Evolutionary conservation across 768 basidiomycete species (phyloP).

Genomic region (Kwoniella sp.): DNA sequence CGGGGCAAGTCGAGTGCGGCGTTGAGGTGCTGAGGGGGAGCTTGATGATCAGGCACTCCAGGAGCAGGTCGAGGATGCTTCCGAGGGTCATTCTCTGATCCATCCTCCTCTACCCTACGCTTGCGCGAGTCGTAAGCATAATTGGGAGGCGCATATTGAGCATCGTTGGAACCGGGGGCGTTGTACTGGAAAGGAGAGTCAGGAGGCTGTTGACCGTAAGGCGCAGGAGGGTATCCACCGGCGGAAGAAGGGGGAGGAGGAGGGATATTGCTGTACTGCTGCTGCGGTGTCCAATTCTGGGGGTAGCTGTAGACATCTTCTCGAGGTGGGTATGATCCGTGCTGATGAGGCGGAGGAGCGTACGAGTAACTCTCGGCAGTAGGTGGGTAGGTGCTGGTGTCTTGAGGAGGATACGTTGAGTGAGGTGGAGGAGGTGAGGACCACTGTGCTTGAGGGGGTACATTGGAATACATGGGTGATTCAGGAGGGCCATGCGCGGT

Average conservation of each 20-base stretch:
- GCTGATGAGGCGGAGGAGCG: slow-evolving; percentile 21
- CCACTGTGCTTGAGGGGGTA: slow-evolving; percentile 35
- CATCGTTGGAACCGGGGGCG: slow-evolving; percentile 23
- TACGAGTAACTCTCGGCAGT: slow-evolving; percentile 33
- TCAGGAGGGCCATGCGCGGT: slow-evolving; percentile 49
- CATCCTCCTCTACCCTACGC: slow-evolving; percentile 33
- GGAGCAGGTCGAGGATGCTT: slow-evolving; percentile 24
- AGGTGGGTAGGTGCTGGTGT: slow-evolving; percentile 31
- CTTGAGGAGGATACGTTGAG: slow-evolving; percentile 31
- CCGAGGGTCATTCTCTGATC: slow-evolving; percentile 17
- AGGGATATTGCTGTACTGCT: slow-evolving; percentile 15
- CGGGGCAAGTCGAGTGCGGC: slow-evolving; percentile 18
- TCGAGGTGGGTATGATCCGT: slow-evolving; percentile 22
- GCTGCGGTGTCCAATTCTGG: slow-evolving; percentile 25
- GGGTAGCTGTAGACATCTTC: slow-evolving; percentile 31
- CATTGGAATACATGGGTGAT: slow-evolving; percentile 37
- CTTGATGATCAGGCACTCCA: slow-evolving; percentile 1
- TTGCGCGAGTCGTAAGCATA: slow-evolving; percentile 35
- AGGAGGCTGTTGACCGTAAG: slow-evolving; percentile 22
- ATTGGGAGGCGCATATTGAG: slow-evolving; percentile 10
- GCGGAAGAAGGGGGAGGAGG: slow-evolving; percentile 36
- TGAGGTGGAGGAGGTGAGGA: slow-evolving; percentile 44
- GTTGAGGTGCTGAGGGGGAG: slow-evolving; percentile 28
- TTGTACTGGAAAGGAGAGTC: slow-evolving; percentile 49
- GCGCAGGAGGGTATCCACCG: slow-evolving; percentile 19